Base-by-base conservation (phyloP, 192 early-diverging fungal species). In the Backusella morwellensis region DNA sequence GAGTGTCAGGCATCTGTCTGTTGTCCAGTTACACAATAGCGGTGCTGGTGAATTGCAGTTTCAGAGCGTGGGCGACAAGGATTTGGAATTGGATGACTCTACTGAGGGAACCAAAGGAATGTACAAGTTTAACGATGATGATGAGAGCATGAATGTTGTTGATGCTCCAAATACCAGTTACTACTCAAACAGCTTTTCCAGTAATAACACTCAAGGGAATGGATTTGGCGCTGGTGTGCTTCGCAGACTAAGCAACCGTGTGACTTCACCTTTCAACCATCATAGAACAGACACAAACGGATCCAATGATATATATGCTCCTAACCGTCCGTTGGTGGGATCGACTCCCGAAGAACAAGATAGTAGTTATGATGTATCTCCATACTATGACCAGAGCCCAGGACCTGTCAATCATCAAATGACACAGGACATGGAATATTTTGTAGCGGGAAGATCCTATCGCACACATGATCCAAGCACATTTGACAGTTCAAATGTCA, bases 41-140 rank as follows among this genome's bases (percentile, higher is more conserved):
- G 56, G 23, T 63, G 74, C 59, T 47, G 73, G 75, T 41, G 81
- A 74, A 38, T 21, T 82, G 6, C 77, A 69, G 14, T 82, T 84
- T 73, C 78, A 84, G 47, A 77, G 82, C 7, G 40, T 84, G n/a
- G 68, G 66, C 6, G 70, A 83, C 21, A 54, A 67, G 6, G 84
- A 85, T 50, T 75, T 83, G 29, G 77, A 85, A 38, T 66, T 76
- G 21, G 81, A 83, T 35, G 81, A 85, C 42, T 52, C 68, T 19
- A 68, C 73, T 17, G 82, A 85, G 56, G 82, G 78, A 9, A 6
- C 77, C 40, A 68, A 75, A 17, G 78, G 78, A 32, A 54, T 75
- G 15, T 80, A 83, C 47, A 77, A 77, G 17, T 83, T 80, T 66
- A 74, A 77, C 15, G 78, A 83, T 3, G 54, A 78, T 35, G 68